Evolutionary conservation across 495 filamentous ascomycete species (phyloP).

Genomic region (Penicillium egyptiacum): DNA sequence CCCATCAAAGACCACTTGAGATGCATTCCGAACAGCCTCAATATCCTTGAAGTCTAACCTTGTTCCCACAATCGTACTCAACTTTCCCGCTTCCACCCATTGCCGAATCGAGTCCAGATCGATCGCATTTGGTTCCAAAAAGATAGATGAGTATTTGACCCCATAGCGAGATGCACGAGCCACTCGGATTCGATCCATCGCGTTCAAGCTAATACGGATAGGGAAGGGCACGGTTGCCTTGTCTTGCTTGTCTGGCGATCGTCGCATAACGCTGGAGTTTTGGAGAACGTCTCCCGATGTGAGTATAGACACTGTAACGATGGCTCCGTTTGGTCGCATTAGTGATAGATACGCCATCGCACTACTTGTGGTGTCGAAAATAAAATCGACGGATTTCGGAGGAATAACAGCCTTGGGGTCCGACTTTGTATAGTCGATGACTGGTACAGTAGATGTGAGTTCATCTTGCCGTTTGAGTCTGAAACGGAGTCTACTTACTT

Average conservation of each 20-base stretch:
- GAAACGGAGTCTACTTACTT: conserved; percentile 9
- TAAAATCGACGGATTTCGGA: conserved; percentile 48
- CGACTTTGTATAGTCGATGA: conserved; percentile 52
- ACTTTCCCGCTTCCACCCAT: conserved; percentile 43
- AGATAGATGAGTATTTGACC: conserved; percentile 38
- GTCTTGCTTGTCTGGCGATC: conserved; percentile 26
- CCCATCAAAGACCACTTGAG: conserved; percentile 44
- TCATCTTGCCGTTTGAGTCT: background rate
- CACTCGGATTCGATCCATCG: conserved; percentile 34
- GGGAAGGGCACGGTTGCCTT: conserved; percentile 29
- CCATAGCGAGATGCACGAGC: conserved; percentile 33
- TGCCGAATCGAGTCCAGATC: conserved; percentile 44
- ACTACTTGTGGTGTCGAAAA: conserved; percentile 50
- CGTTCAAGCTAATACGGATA: conserved; percentile 30
- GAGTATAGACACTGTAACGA: background rate
- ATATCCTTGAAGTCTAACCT: conserved; percentile 44
- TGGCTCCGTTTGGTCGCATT: conserved; percentile 29
- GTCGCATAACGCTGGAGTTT: conserved; percentile 3
- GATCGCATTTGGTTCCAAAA: conserved; percentile 35
- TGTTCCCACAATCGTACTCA: conserved; percentile 44
- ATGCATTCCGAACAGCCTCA: conserved; percentile 42
- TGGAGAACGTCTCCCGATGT: background rate
- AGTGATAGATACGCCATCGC: conserved; percentile 36
- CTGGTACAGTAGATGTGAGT: conserved; percentile 25
- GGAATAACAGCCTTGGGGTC: conserved; percentile 43